These are phyloP conservation scores for Phytophthora aleatoria DNA, from an alignment of 352 stramenopile genomes.

Conservation along the genomic window DNA sequence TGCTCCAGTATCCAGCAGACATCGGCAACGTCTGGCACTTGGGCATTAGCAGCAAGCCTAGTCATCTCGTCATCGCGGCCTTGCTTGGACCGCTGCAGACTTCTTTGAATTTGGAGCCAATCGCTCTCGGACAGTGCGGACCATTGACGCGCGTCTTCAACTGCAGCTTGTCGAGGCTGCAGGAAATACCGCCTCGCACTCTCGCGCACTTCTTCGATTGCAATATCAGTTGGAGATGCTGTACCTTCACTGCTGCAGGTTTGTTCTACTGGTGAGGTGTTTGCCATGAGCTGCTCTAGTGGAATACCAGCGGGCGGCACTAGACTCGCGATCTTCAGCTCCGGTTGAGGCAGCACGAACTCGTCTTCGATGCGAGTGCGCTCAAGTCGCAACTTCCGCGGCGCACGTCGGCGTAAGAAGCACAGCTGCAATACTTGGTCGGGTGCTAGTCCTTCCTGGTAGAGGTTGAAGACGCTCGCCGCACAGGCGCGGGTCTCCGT, in stretches of 20 bases:
- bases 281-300: conserved; percentile 32
- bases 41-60: neutral
- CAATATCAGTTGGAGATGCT: neutral
- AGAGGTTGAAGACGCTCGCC: conserved; percentile 57
- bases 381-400: conserved; percentile 26
- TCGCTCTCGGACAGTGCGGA: conserved; percentile 40
- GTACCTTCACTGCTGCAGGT: neutral
- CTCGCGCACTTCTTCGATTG: conserved; percentile 10
- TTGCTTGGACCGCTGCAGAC: conserved; percentile 13
- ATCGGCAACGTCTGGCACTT: conserved; percentile 24
- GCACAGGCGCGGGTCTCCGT: neutral
- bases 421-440: conserved; percentile 69
- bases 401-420: conserved; percentile 48
- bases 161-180: conserved; percentile 27
- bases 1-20: conserved; percentile 46
- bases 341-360: conserved; percentile 55
- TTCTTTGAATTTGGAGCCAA: conserved; percentile 43
- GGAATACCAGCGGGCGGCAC: conserved; percentile 35
- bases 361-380: conserved; percentile 40
- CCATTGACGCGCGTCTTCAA: conserved; percentile 38
- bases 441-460: conserved; percentile 53
- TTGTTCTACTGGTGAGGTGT: neutral
- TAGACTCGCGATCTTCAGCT: conserved; percentile 42
- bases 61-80: conserved; percentile 11
- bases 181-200: conserved; percentile 38